Percentiles rank a stretch among this genome's conserved stretches.
Conservation (phyloP, 257 asterid species). For the Leonotis leonurus region DNA sequence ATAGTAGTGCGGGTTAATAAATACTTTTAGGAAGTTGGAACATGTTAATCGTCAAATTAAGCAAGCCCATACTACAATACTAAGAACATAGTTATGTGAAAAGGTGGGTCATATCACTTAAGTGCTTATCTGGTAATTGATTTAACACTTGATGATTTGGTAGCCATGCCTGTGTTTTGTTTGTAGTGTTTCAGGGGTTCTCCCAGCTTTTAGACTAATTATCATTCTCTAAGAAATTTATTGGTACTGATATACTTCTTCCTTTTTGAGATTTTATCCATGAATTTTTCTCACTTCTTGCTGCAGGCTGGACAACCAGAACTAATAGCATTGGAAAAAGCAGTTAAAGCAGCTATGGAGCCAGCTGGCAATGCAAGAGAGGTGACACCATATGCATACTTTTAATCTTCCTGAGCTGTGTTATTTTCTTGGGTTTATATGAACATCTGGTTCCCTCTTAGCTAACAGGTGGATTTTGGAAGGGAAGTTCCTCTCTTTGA, state of each 20-base stretch:
- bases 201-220: neutral
- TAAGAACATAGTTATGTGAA: neutral
- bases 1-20: neutral
- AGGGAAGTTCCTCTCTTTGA: conserved; percentile 92
- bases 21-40: neutral
- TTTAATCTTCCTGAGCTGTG: conserved; percentile 7
- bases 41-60: neutral
- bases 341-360: conserved; percentile 61
- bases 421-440: conserved; percentile 9
- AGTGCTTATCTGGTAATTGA: neutral
- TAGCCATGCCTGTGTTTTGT: neutral
- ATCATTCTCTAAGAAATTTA: neutral
- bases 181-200: neutral
- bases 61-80: neutral
- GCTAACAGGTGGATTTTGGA: conserved; percentile 78
- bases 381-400: conserved; percentile 43
- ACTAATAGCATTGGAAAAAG: conserved; percentile 77
- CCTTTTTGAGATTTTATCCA: neutral
- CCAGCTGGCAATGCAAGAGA: conserved; percentile 93
- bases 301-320: conserved; percentile 87
- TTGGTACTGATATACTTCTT: neutral
- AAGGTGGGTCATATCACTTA: neutral
- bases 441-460: conserved; percentile 20
- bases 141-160: neutral
- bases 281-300: conserved; percentile 14